These are phyloP conservation scores for Gastrolobium villosum DNA, from an alignment of 306 rosid genomes.

Conservation along the genomic window DNA sequence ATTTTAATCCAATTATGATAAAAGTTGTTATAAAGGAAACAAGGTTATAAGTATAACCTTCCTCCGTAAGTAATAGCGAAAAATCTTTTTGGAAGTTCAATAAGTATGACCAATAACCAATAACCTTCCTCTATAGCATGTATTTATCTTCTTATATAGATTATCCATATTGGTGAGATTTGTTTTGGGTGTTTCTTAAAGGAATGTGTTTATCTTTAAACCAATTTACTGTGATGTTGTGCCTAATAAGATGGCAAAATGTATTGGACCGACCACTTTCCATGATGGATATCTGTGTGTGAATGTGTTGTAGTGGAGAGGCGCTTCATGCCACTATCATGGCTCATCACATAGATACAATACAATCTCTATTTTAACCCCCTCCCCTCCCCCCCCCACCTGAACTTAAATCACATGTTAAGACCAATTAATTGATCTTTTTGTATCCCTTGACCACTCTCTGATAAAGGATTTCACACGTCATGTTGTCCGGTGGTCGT, in stretches of 20 bases:
- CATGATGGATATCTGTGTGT: neutral
- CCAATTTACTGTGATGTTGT: neutral
- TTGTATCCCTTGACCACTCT: neutral
- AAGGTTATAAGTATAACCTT: no score
- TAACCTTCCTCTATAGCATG: no score
- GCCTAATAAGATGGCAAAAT: neutral
- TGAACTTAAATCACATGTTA: neutral
- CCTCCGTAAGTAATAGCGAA: no score
- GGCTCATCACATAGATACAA: neutral
- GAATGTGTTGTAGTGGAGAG: no score
- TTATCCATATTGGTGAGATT: neutral
- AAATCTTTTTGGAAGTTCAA: neutral
- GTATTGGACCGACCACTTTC: neutral
- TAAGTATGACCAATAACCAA: neutral
- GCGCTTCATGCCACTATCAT: neutral
- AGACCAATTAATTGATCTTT: neutral
- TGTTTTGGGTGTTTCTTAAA: neutral
- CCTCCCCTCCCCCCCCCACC: no score
- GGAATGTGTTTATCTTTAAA: neutral
- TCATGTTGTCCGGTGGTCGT: neutral
- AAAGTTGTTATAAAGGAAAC: no score
- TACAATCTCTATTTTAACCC: neutral
- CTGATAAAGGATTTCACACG: neutral
- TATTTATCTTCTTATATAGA: neutral
- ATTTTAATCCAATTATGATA: no score